These are phyloP conservation scores for Prunus kanzakura DNA, from an alignment of 306 rosid species.

Conservation along the genomic window DNA sequence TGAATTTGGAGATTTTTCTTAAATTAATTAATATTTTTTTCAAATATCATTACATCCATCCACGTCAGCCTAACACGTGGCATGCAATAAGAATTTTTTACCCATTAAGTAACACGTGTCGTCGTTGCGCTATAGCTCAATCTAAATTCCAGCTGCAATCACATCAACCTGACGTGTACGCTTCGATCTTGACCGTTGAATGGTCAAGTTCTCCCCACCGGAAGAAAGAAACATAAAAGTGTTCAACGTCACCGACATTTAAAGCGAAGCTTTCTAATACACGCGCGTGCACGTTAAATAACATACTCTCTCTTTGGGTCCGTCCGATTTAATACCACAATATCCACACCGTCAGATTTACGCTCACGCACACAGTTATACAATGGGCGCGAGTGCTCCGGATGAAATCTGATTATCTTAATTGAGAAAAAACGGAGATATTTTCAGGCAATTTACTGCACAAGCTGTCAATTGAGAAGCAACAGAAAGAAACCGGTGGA, in stretches of 20 bases:
- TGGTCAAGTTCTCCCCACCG: too few species aligned
- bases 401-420: neutral
- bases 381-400: neutral
- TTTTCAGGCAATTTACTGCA: neutral
- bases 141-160: neutral
- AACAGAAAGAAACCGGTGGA: neutral
- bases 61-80: neutral
- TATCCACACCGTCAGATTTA: neutral
- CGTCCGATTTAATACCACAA: too few species aligned
- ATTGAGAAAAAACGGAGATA: neutral
- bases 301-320: neutral
- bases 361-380: neutral
- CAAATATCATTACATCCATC: too few species aligned
- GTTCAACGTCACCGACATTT: neutral
- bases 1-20: too few species aligned
- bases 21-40: too few species aligned
- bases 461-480: neutral
- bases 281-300: neutral
- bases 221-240: too few species aligned
- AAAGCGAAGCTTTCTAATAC: neutral
- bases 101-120: slow-evolving; percentile 9
- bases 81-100: neutral
- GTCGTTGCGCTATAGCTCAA: neutral
- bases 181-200: neutral
- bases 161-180: neutral